Evolutionary conservation across 805 yeast species (phyloP).

Genomic region (Debaryomyces maramus): DNA sequence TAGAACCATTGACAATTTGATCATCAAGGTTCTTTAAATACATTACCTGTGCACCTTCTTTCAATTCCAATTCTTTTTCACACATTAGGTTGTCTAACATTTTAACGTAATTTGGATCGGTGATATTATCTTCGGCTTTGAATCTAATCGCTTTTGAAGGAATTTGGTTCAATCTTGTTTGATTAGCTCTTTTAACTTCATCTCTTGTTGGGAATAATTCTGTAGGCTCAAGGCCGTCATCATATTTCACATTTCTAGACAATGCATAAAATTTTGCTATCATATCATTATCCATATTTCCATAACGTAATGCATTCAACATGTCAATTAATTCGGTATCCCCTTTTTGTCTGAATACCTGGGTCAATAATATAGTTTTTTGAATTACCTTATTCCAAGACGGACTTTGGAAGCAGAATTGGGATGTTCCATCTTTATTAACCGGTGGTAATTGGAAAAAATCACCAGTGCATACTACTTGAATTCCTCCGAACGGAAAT

Average conservation of each 20-base stretch:
- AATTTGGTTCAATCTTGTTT: conserved; percentile 36
- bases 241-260: conserved; percentile 56
- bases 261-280: conserved; percentile 49
- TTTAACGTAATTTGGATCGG: conserved; percentile 20
- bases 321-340: conserved; percentile 73
- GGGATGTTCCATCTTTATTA: conserved; percentile 34
- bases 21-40: conserved; percentile 79
- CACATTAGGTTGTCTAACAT: conserved; percentile 70
- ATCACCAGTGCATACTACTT: conserved; percentile 88
- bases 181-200: conserved; percentile 82
- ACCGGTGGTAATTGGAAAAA: conserved; percentile 96
- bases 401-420: conserved; percentile 73
- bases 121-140: conserved; percentile 36
- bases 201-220: conserved; percentile 82
- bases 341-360: conserved; percentile 87
- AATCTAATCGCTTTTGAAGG: conserved; percentile 48
- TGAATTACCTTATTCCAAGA: conserved; percentile 67
- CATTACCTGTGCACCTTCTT: conserved; percentile 93
- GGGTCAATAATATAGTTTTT: conserved; percentile 66
- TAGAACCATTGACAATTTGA: conserved; percentile 82
- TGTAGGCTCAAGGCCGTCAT: conserved; percentile 84
- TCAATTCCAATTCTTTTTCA: conserved; percentile 58
- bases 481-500: conserved; percentile 92
- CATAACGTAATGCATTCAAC: conserved; percentile 79
- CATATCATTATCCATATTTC: conserved; percentile 55